Base-by-base conservation (phyloP, 1,284 basidiomycete species). In the Tilletia indica region DNA sequence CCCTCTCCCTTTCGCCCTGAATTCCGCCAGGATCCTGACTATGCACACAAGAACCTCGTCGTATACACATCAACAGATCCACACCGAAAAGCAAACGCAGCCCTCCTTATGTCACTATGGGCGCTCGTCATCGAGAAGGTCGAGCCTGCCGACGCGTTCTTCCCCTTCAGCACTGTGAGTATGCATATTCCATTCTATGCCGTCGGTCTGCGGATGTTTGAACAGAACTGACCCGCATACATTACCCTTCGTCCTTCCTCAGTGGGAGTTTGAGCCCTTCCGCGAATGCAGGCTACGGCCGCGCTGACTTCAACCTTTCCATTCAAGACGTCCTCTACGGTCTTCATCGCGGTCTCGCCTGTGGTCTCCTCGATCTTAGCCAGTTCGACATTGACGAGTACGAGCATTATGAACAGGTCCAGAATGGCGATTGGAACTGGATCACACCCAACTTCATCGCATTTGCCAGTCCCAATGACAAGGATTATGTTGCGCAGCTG, bases 221-320 rank as follows among this genome's bases (percentile, higher is more conserved):
- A 19, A 39, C 45, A 14, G 25, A 16, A 25, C 56, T 36, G 54
- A 45, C 58, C 12, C 14, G 36, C 49, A 39, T 31, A 31, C 25
- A 31, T 31, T 31, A 9, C 49, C 31, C 61, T 6, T 38, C 36
- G 9, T 64, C 12, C 6, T n/a, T 11, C 71, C 45, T 25, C 61
- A 69, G 63, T 83, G 95, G 61, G 93, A 96, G 85, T 92, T 97
- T 82, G 80, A 82, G 76, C 93, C 94, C 4, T 99, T 98, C 85
- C 89, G 97, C 73, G 97, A 99, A 99, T 80, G 97, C 97, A 12
- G 96, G 96, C 4, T 90, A 93, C 71, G 94, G 94, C 0, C 89
- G 91, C 4, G 92, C 93, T 21, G 95, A 98, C 85, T 97, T 94
- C 86, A 92, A 92, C 80, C 89, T 99, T 72, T 92, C 88, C 74